These are phyloP conservation scores for Blakeslea trispora DNA, from an alignment of 371 early-diverging fungal species.

Conservation along the genomic window DNA sequence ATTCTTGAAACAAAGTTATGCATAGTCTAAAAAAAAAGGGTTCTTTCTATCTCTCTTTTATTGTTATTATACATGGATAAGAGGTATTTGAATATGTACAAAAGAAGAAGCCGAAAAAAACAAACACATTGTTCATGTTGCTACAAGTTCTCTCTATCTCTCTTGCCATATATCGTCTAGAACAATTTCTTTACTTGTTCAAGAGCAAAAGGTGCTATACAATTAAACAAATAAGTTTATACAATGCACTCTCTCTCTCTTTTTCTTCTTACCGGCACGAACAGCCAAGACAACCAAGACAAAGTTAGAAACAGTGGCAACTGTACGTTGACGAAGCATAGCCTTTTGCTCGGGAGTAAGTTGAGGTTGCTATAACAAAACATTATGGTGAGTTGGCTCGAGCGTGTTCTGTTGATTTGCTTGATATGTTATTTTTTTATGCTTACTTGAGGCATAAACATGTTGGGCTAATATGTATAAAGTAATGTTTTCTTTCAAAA, in stretches of 20 bases:
- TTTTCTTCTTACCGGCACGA: constrained; percentile 48
- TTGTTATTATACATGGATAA: not conserved
- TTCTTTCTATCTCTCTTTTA: not conserved
- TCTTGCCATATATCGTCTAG: constrained; percentile 19
- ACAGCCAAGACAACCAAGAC: constrained; percentile 41
- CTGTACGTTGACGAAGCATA: constrained; percentile 45
- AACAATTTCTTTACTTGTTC: constrained; percentile 50
- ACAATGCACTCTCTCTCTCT: constrained; percentile 7
- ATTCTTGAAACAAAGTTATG: not conserved
- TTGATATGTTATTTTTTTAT: not conserved
- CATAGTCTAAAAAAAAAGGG: not conserved
- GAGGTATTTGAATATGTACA: not conserved
- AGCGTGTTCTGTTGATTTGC: constrained; percentile 1
- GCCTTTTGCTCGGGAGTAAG: constrained; percentile 55
- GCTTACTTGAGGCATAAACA: constrained; percentile 43
- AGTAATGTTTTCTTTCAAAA: not conserved
- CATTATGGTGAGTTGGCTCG: not conserved
- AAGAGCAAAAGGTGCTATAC: constrained; percentile 49
- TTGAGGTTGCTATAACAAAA: constrained; percentile 40
- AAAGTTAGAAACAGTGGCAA: constrained; percentile 48
- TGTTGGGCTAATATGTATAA: constrained; percentile 7
- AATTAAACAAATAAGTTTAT: not conserved
- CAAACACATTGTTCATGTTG: too few relatives aligned
- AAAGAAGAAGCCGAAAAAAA: not conserved
- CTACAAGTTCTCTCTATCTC: constrained; percentile 1